Evolutionary conservation across 441 rosid genomes (phyloP).

Genomic region (Gossypium gossypioides): DNA sequence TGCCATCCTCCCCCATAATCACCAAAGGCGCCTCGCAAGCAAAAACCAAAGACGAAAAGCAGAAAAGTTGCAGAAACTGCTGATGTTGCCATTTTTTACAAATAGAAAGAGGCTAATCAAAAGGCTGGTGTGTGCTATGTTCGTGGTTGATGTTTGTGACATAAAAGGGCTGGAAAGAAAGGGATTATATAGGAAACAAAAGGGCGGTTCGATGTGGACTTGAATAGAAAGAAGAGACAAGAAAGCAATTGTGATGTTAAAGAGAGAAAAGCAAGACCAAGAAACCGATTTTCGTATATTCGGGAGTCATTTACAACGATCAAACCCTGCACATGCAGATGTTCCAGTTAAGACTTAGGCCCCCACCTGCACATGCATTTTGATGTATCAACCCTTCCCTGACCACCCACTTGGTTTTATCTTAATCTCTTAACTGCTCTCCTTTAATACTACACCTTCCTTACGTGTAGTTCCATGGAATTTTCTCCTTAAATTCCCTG

Average conservation of each 20-base stretch:
- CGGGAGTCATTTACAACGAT: constrained; percentile 14
- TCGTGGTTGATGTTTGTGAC: constrained; percentile 10
- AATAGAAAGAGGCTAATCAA: background rate
- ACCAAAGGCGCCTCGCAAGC: constrained; percentile 31
- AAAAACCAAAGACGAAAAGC: constrained; percentile 21
- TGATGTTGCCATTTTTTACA: constrained; percentile 23
- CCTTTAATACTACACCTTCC: constrained; percentile 7
- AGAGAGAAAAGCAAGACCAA: background rate
- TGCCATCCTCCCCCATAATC: constrained; percentile 71
- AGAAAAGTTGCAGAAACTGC: constrained; percentile 21
- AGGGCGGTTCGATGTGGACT: background rate
- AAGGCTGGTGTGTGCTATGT: background rate
- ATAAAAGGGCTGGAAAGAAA: background rate
- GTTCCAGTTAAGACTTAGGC: constrained; percentile 38
- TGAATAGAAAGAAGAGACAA: constrained; percentile 17
- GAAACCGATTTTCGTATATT: constrained; percentile 5
- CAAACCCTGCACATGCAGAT: constrained; percentile 53
- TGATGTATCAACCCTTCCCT: background rate
- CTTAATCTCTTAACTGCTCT: background rate
- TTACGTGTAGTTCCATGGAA: constrained; percentile 7
- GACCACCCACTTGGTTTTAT: background rate
- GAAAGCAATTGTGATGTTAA: constrained; percentile 8
- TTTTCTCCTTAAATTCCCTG: constrained; percentile 5
- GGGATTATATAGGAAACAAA: constrained; percentile 30
- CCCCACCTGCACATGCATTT: constrained; percentile 46